Evolutionary conservation across 1,284 basidiomycete genomes (phyloP).

Genomic region (Austroboletus rostrupii): DNA sequence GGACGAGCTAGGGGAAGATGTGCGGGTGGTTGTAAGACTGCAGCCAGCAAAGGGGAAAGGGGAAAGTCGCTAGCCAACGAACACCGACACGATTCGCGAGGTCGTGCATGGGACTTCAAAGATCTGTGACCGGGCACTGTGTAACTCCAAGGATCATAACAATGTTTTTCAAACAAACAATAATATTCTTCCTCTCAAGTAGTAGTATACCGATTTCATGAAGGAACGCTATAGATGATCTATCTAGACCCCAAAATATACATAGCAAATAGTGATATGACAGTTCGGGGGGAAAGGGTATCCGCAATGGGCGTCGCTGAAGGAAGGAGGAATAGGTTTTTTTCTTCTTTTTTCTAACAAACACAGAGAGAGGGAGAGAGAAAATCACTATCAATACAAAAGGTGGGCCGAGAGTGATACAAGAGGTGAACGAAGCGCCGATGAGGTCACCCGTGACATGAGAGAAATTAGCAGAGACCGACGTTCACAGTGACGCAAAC

Average conservation of each 20-base stretch:
- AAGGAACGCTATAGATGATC: conserved; percentile 18
- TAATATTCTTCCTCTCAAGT: too few relatives aligned
- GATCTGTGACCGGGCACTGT: too few relatives aligned
- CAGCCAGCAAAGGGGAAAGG: too few relatives aligned
- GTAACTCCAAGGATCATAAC: too few relatives aligned
- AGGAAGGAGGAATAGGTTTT: not conserved
- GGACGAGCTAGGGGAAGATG: too few relatives aligned
- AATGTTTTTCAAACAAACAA: too few relatives aligned
- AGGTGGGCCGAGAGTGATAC: conserved; percentile 1
- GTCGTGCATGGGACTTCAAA: too few relatives aligned
- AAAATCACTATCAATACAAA: conserved; percentile 26
- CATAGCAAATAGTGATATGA: conserved; percentile 23
- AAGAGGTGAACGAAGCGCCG: not conserved
- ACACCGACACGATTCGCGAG: too few relatives aligned
- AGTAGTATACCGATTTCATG: not conserved
- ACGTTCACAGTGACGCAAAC: not conserved
- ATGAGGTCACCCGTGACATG: not conserved
- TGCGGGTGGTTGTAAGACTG: too few relatives aligned
- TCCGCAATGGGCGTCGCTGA: conserved; percentile 5
- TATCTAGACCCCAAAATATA: conserved; percentile 16
- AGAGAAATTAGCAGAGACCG: not conserved
- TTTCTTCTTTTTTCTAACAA: not conserved
- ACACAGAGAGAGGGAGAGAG: not conserved
- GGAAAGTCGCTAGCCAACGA: too few relatives aligned
- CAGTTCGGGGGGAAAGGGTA: conserved; percentile 14